phyloP scores from a whole-genome alignment of 177 flowering plant genomes.

The Telopea speciosissima region DNA sequence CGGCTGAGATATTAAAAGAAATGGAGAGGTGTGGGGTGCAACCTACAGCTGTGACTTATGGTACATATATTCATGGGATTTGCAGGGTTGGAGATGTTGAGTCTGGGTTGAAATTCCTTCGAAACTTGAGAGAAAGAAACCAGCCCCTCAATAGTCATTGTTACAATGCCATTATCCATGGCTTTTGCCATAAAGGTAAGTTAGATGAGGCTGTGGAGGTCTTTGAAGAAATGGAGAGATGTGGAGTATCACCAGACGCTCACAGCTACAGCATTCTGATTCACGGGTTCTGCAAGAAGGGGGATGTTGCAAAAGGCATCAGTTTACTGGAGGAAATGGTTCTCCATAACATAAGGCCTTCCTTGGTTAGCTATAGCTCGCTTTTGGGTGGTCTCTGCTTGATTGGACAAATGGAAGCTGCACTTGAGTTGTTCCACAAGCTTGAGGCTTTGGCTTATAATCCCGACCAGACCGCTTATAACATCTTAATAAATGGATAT shows the following conservation, averaged over 20 bases:
- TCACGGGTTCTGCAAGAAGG: slow-evolving; percentile 48
- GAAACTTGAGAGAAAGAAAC: slow-evolving; percentile 19
- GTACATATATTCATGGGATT: slow-evolving; percentile 48
- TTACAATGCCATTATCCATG: slow-evolving; percentile 56
- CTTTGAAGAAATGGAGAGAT: slow-evolving; percentile 48
- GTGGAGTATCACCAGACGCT: slow-evolving; percentile 41
- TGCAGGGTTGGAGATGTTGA: slow-evolving; percentile 43
- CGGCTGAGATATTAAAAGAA: slow-evolving; percentile 35
- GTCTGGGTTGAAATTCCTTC: slow-evolving; percentile 30
- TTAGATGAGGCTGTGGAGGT: slow-evolving; percentile 32
- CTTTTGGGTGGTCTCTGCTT: slow-evolving; percentile 38
- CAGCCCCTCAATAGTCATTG: slow-evolving; percentile 36
- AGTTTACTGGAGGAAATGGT: slow-evolving; percentile 39
- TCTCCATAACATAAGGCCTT: slow-evolving; percentile 27
- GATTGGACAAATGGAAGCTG: slow-evolving; percentile 27
- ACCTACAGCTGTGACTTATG: slow-evolving; percentile 48
- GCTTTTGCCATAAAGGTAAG: slow-evolving; percentile 41
- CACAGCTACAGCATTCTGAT: slow-evolving; percentile 58
- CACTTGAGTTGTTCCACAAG: slow-evolving; percentile 25
- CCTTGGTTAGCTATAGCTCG: slow-evolving; percentile 35
- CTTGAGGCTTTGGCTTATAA: slow-evolving; percentile 31
- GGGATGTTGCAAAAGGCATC: slow-evolving; percentile 30
- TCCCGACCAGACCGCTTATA: slow-evolving; percentile 32
- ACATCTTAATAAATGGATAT: slow-evolving; percentile 37
- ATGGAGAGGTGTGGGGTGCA: slow-evolving; percentile 32